A percentile compares a stretch with the other conserved stretches of the same genome.
Conservation (phyloP, 768 basidiomycete species). For the Sutorius australiensis region DNA sequence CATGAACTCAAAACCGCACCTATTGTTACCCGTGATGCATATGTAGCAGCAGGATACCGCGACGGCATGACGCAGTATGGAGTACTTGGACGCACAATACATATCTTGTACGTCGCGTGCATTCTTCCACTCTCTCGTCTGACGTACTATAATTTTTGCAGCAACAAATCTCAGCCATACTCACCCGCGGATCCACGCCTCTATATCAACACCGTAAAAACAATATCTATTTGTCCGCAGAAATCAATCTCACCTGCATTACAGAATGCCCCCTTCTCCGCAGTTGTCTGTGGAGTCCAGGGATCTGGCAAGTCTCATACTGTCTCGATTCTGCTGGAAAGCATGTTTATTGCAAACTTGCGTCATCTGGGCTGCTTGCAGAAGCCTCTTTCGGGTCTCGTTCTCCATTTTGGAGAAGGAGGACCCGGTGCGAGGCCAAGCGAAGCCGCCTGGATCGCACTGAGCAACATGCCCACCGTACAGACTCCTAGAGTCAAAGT, state of each 20-base stretch:
- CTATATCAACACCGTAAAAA: conserved; percentile 63
- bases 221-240: background rate
- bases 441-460: conserved; percentile 62
- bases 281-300: conserved; percentile 73
- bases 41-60: conserved; percentile 31
- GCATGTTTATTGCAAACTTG: conserved; percentile 58
- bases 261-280: conserved; percentile 72
- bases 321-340: conserved; percentile 63
- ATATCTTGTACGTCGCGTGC: conserved; percentile 40
- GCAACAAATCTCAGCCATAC: conserved; percentile 30
- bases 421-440: conserved; percentile 54
- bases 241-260: background rate
- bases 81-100: conserved; percentile 49
- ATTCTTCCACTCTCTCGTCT: background rate
- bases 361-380: conserved; percentile 46
- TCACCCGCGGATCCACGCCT: conserved; percentile 46
- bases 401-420: conserved; percentile 69
- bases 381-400: conserved; percentile 57
- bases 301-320: conserved; percentile 77
- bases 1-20: conserved; percentile 44
- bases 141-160: conserved; percentile 17
- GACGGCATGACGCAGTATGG: conserved; percentile 54
- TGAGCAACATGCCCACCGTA: conserved; percentile 33
- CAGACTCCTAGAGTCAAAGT: conserved; percentile 39
- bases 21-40: conserved; percentile 50